These are phyloP conservation scores for Pleurotus pulmonarius DNA, from an alignment of 768 basidiomycete genomes.

Conservation along the genomic window DNA sequence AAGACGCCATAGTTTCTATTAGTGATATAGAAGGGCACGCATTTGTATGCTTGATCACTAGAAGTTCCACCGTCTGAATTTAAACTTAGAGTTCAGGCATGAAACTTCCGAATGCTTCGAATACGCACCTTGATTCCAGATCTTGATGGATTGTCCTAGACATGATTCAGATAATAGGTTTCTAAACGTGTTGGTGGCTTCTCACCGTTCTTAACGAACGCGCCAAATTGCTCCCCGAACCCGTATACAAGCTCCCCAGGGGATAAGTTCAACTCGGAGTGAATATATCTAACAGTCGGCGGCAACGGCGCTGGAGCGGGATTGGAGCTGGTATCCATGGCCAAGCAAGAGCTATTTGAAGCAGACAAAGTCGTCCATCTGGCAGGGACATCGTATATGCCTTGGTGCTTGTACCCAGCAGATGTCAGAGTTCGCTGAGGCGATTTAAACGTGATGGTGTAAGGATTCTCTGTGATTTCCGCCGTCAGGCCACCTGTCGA, in stretches of 20 bases:
- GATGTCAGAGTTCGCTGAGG: constrained; percentile 40
- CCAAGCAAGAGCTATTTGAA: constrained; percentile 52
- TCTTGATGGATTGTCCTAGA: constrained; percentile 50
- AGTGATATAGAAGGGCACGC: constrained; percentile 66
- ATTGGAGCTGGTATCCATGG: constrained; percentile 56
- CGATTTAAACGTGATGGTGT: constrained; percentile 60
- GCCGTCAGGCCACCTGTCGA: constrained; percentile 48
- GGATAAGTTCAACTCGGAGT: constrained; percentile 59
- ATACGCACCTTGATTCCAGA: constrained; percentile 55
- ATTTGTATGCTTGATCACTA: constrained; percentile 65
- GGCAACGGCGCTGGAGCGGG: constrained; percentile 42
- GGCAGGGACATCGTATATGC: constrained; percentile 51
- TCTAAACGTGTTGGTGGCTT: constrained; percentile 18
- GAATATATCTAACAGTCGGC: constrained; percentile 41
- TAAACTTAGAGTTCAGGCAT: not conserved
- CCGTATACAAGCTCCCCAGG: constrained; percentile 75
- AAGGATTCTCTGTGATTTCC: constrained; percentile 55
- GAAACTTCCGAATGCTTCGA: not conserved
- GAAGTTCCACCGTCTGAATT: constrained; percentile 64
- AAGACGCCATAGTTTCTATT: constrained; percentile 73
- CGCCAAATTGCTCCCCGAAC: constrained; percentile 71
- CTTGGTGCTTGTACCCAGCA: constrained; percentile 54
- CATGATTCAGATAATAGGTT: not conserved
- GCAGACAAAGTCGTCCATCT: constrained; percentile 49
- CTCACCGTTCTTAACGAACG: constrained; percentile 73